Evolutionary conservation across 2,329 filamentous ascomycete genomes (phyloP), one percentile per base, ranked within the genome.

Genomic region (Drechslera avenae): DNA sequence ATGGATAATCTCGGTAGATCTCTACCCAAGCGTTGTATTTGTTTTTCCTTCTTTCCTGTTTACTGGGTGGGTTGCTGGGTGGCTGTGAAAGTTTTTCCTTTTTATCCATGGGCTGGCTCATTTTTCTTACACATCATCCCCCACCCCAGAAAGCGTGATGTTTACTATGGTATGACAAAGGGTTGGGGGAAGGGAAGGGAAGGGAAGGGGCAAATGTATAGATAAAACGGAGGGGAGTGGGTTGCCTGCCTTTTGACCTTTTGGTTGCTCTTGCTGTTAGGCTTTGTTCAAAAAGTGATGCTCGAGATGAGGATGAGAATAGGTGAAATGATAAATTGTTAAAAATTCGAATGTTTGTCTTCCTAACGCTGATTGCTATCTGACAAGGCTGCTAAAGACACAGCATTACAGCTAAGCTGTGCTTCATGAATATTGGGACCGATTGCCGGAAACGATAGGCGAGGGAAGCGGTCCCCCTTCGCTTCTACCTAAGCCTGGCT

Each of bases 1-100:
- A 53, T 32, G 52, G 36, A 37, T 28, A 52, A 48, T 52, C 17
- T 48, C 34, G 44, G 49, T 52, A 52, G 23, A n/a, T n/a, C n/a
- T 9, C 21, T 39, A 56, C 52, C 51, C 33, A 40, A 62, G 52
- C 57, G 50, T 51, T 45, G 36, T 33, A 19, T 48, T 52, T 45
- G 35, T 45, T 34, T 26, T 12, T 12, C 26, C 32, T 34, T 18
- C 31, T 37, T 30, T 23, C 19, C 17, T 46, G 9, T 34, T 36
- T 19, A 26, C 19, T 50, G 49, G 45, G 33, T 50, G 49, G 45
- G 33, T 50, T 51, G 42, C 36, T 41, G 43, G 35, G 28, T 51
- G 43, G 26, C 26, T 10, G 9, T 28, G 9, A 32, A 28, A 26
- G 10, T 23, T 16, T 43, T 5, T 23, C 17, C 18, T 34, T 26